Evolutionary conservation across 164 flowering plant genomes (phyloP).

Genomic region (Protea cynaroides): DNA sequence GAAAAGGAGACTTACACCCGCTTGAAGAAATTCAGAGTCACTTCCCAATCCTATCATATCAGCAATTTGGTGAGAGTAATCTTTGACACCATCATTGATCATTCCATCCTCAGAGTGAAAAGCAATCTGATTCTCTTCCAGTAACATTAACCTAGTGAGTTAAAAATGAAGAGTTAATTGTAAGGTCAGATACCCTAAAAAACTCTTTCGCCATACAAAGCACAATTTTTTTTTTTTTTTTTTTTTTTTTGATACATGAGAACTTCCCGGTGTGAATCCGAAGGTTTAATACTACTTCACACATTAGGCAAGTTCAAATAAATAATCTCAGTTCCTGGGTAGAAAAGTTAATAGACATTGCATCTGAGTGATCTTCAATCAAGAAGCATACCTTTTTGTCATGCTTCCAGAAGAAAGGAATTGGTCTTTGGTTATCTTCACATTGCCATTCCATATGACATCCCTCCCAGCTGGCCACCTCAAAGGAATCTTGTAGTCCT

Average conservation of each 20-base stretch:
- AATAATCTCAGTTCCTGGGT: neutral
- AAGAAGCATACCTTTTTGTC: conserved; percentile 69
- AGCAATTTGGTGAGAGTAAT: conserved; percentile 88
- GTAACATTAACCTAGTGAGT: conserved; percentile 68
- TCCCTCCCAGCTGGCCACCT: conserved; percentile 93
- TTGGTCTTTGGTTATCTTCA: conserved; percentile 85
- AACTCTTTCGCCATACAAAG: no score
- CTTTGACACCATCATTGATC: conserved; percentile 80
- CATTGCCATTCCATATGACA: conserved; percentile 92
- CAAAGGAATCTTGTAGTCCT: conserved; percentile 86
- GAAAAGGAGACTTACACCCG: conserved; percentile 63
- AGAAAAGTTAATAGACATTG: neutral
- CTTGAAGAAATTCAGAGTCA: conserved; percentile 73
- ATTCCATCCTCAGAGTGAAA: conserved; percentile 88
- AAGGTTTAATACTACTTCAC: no score
- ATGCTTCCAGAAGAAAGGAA: conserved; percentile 94
- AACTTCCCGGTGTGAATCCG: no score
- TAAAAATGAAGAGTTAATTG: neutral
- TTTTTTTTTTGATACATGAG: neutral
- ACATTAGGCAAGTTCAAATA: neutral
- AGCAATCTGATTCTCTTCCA: conserved; percentile 96
- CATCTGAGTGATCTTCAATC: neutral
- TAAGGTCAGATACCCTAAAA: neutral
- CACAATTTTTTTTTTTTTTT: no score
- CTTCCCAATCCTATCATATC: conserved; percentile 88